Conservation (phyloP, 495 filamentous ascomycete genomes). For the Glutinoglossum americanum region DNA sequence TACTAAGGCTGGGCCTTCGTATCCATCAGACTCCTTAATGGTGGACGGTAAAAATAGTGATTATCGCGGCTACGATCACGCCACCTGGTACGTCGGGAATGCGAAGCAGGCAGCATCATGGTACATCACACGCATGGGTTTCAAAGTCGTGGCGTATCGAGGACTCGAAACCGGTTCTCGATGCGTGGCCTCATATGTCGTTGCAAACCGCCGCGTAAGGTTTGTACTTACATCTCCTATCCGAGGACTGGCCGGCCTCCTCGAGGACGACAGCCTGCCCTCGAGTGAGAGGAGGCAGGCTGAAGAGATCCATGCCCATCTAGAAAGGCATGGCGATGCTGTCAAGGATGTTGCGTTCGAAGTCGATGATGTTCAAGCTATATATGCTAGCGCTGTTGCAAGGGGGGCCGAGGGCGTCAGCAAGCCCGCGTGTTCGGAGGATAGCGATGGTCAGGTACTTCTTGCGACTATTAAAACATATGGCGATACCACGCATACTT, state of each 20-base stretch:
- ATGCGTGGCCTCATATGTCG: constrained; percentile 53
- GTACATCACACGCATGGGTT: constrained; percentile 70
- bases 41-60: constrained; percentile 9
- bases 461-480: constrained; percentile 68
- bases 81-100: constrained; percentile 89
- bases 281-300: constrained; percentile 24
- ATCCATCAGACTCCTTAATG: no score
- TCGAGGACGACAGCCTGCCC: no score
- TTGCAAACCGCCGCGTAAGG: constrained; percentile 52
- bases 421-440: constrained; percentile 26
- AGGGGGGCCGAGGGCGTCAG: constrained; percentile 46
- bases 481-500: constrained; percentile 77
- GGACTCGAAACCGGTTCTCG: constrained; percentile 75
- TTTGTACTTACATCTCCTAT: constrained; percentile 75
- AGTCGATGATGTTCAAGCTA: constrained; percentile 60
- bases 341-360: constrained; percentile 86
- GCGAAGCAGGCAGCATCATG: constrained; percentile 79
- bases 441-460: constrained; percentile 31
- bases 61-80: constrained; percentile 70
- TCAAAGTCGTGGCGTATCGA: constrained; percentile 55
- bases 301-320: constrained; percentile 51
- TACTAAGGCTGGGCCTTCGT: no score
- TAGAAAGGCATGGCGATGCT: constrained; percentile 66
- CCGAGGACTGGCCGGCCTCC: constrained; percentile 14
- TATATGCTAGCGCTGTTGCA: constrained; percentile 45